Evolutionary conservation across 306 rosid species (phyloP), one percentile per base, ranked within the genome.

Genomic region (Spatholobus suberectus): DNA sequence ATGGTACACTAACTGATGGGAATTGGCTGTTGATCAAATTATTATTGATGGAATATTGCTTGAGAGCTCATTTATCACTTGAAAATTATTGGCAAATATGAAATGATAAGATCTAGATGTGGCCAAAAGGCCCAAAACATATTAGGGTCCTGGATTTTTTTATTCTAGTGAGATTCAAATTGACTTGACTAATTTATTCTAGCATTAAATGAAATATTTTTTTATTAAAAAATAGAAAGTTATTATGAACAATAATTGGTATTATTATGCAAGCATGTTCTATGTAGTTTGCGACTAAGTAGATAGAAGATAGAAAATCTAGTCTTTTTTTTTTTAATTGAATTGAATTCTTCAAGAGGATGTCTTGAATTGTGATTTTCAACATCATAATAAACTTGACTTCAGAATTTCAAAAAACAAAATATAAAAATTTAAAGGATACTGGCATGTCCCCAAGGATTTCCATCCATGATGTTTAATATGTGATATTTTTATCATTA

Each of bases 1-100:
- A 61, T 71, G 81, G 65, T 66, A 44, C 57, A 41, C n/a, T 83
- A 76, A 77, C 18, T 44, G 46, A 72, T 66, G 18, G 49, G 54
- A 66, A 66, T 75, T 67, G 13, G 49, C n/a, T 59, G 79, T 41
- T 41, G 35, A 73, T 81, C 57, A 63, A 58, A 66, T 74, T 55
- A 63, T 27, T 61, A 15, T 59, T 15, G 54, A 75, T 15, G 26
- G 81, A 85, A 47, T 58, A 57, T 80, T 75, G 46, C 26, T 69
- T 6, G 41, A 38, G 51, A 57, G 76, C 40, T 58, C 78, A 59
- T 78, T 46, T 47, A 47, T 62, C 59, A 18, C 26, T 74, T 69
- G 34, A 57, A 58, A 57, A 74, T 80, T 21, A 7, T 47, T 34
- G 35, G 27, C 40, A 3, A 49, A 27, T 43, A 49, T 61, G 79